phyloP scores from a whole-genome alignment of 345 rosid species.

The Eucalyptus fibrosa region DNA sequence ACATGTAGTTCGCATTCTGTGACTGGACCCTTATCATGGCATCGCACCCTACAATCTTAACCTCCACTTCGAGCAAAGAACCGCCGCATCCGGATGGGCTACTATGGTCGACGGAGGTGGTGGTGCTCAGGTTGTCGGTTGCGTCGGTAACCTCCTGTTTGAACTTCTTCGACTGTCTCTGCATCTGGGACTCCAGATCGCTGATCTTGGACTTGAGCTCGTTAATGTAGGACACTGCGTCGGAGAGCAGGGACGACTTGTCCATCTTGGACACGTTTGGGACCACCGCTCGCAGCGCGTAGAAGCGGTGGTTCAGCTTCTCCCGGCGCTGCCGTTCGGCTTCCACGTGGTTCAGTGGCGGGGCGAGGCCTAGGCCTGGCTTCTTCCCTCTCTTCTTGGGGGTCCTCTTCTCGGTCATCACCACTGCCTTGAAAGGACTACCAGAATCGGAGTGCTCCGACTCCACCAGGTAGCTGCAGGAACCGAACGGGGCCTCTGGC shows the following conservation, averaged over 20 bases:
- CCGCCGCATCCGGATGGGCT: background rate
- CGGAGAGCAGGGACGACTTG: conserved; percentile 64
- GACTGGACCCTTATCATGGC: conserved; percentile 64
- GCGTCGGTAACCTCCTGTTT: conserved; percentile 24
- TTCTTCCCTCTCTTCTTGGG: conserved; percentile 46
- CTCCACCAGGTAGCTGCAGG: conserved; percentile 9
- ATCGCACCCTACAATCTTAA: conserved; percentile 35
- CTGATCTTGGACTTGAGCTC: conserved; percentile 38
- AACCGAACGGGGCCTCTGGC: background rate
- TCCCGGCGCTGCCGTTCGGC: conserved; percentile 83
- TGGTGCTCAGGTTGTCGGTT: conserved; percentile 40
- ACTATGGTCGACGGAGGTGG: conserved; percentile 15
- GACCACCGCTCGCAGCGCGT: conserved; percentile 70
- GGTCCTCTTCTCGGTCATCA: background rate
- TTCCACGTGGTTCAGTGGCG: conserved; percentile 58
- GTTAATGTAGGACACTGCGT: conserved; percentile 53
- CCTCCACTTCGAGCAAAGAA: conserved; percentile 18
- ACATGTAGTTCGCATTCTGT: conserved; percentile 28
- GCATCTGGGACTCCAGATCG: conserved; percentile 20
- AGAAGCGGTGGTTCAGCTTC: conserved; percentile 74
- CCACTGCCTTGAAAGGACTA: conserved; percentile 5
- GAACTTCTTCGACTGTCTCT: conserved; percentile 17
- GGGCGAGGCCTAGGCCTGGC: conserved; percentile 18
- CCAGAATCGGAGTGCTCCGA: conserved; percentile 56
- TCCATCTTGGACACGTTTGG: conserved; percentile 81